Base-by-base conservation (phyloP, 2,329 filamentous ascomycete genomes). In the Alternaria novae-zelandiae region DNA sequence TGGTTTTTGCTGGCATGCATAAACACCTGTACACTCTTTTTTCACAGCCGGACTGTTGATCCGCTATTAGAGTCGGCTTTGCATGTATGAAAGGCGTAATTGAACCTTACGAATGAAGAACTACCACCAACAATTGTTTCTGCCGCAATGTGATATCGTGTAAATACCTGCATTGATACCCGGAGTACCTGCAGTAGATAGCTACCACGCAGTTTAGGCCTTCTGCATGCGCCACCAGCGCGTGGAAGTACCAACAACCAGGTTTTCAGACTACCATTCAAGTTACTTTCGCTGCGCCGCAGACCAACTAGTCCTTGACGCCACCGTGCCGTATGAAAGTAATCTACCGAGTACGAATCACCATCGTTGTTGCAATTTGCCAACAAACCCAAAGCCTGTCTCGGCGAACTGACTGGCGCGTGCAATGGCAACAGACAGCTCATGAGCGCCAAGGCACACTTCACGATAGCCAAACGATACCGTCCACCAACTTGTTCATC, bases 21-120 rank as follows among this genome's bases (percentile, higher is more conserved):
- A 15, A 32, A 49, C 17, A 59, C 65, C 51, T 65, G 59, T 64
- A 61, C 63, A 60, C 68, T 66, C 68, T 61, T 57, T 41, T 66
- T 75, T 74, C 68, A 73, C 77, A 79, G 76, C 77, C 74, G 76
- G 77, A 77, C 77, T 79, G 77, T 78, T 78, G 76, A 77, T 72
- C 71, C 69, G 57, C 59, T 69, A 70, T 69, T 68, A 43, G 56
- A 59, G 59, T 61, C 56, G 61, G 54, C 53, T 61, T 60, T 57
- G 59, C 59, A 53, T 67, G 59, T 63, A 65, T 51, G 47, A 61
- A 55, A 51, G 54, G 23, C 30, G 56, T 57, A 61, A 66, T 36
- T 8, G n/a, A 54, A 41, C 36, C 20, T 53, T 25, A 53, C 13
- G 46, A 61, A 57, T 44, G 32, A 51, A 57, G 3, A 57, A 32